Conservation (phyloP, 1,284 basidiomycete species). For the Thelephora terrestris region DNA sequence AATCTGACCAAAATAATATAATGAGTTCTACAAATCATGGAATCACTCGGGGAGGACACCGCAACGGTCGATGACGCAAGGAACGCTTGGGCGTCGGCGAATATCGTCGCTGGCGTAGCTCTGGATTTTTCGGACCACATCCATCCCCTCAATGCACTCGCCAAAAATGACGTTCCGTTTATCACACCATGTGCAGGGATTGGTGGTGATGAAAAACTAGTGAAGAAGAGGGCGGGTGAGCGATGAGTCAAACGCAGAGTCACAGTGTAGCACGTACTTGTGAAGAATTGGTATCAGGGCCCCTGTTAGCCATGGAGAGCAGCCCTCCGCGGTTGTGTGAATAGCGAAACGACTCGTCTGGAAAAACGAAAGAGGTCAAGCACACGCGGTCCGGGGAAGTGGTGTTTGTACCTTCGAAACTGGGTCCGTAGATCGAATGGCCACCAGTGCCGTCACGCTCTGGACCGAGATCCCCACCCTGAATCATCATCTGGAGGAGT, state of each 20-base stretch:
- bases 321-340: conserved; percentile 34
- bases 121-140: conserved; percentile 33
- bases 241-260: background rate
- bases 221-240: background rate
- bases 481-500: conserved; percentile 23
- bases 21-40: background rate
- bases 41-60: conserved; percentile 14
- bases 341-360: conserved; percentile 32
- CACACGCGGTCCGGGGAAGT: background rate
- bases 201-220: conserved; percentile 66
- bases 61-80: conserved; percentile 25
- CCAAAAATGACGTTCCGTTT: conserved; percentile 45
- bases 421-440: conserved; percentile 27
- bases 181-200: conserved; percentile 48
- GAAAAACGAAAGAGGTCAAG: conserved; percentile 1
- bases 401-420: conserved; percentile 17
- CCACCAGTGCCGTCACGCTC: conserved; percentile 52
- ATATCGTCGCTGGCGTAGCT: conserved; percentile 24
- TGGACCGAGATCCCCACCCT: conserved; percentile 28
- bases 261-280: conserved; percentile 28
- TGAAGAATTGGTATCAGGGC: conserved; percentile 43
- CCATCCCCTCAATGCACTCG: conserved; percentile 30
- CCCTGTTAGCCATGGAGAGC: conserved; percentile 55
- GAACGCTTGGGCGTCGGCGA: conserved; percentile 24
- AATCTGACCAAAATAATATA: too few relatives aligned